Evolutionary conservation across 108 stramenopile genomes (phyloP), one percentile per base, ranked within the genome.

Genomic region (Ochromonas danica): DNA sequence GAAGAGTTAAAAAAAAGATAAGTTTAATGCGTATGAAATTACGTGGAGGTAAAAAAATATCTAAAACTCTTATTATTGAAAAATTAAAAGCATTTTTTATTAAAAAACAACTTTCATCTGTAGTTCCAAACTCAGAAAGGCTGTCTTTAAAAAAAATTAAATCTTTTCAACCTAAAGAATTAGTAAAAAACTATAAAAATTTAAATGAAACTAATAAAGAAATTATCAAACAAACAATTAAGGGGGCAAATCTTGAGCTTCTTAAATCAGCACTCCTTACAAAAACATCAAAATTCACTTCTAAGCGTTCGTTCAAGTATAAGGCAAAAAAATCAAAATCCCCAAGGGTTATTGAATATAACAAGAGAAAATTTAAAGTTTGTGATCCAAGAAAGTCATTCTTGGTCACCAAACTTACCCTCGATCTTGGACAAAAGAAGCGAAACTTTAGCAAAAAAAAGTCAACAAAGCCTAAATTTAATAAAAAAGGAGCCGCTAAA

Each of bases 1-100:
- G 51, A 57, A 57, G 51, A 57, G 51, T 57, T 57, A 57, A 57
- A 57, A 57, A 57, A 57, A 57, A 57, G 10, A 57, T 57, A 57
- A 57, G 51, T 57, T 57, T 57, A 57, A 57, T 57, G 51, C 51
- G 51, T 57, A 57, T 57, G 51, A 57, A 57, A 57, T 57, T 57
- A 57, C 51, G 51, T 57, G 51, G 51, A 57, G 51, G 51, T 57
- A 57, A 57, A 57, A 57, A 57, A 57, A 57, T 57, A 57, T 57
- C 51, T 57, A 57, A 57, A 57, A 57, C 51, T 57, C 51, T 57
- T 57, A 57, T 57, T 57, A 57, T 57, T 57, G 51, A 57, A 57
- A 57, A 57, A 57, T 57, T 57, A 57, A 57, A 57, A 57, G 51
- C 51, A 57, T 57, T 57, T 57, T 57, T 57, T 57, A 57, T 57